A percentile compares a stretch with the other conserved stretches of the same genome.
phyloP scores from a whole-genome alignment of 176 grass and related monocot genomes.

The Carex littledalei region DNA sequence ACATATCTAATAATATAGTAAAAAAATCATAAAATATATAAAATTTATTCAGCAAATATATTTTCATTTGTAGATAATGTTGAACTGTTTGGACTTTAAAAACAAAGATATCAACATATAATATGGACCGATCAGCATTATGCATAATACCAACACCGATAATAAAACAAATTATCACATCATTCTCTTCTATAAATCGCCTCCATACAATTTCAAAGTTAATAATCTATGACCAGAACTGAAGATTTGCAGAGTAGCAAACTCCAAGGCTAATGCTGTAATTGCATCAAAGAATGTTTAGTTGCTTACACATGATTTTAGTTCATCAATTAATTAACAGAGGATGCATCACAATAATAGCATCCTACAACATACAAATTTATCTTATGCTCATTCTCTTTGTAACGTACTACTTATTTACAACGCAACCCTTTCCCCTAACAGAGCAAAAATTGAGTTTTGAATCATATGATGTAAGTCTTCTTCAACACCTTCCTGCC shows the following conservation, averaged over 20 bases:
- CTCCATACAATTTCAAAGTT: background rate
- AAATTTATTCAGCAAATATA: too few relatives aligned
- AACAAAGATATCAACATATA: too few relatives aligned
- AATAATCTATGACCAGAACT: background rate
- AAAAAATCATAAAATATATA: too few relatives aligned
- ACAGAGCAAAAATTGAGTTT: background rate
- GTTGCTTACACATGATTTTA: background rate
- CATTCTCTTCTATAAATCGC: background rate
- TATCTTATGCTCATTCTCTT: conserved; percentile 13
- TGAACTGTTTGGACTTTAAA: too few relatives aligned
- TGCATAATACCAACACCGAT: background rate
- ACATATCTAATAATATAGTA: too few relatives aligned
- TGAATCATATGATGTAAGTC: conserved; percentile 61
- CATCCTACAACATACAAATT: conserved; percentile 31
- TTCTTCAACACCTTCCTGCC: conserved; percentile 79
- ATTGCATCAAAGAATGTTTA: conserved; percentile 13
- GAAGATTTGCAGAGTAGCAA: background rate
- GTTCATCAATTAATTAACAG: background rate
- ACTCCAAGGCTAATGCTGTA: background rate
- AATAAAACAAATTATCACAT: background rate
- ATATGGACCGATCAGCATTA: too few relatives aligned
- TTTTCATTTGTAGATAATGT: too few relatives aligned
- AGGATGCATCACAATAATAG: conserved; percentile 53
- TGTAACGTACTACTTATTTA: conserved; percentile 34
- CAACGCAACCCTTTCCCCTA: conserved; percentile 32